Evolutionary conservation across 805 yeast species (phyloP).

Genomic region (Suhomyces canberraensis): DNA sequence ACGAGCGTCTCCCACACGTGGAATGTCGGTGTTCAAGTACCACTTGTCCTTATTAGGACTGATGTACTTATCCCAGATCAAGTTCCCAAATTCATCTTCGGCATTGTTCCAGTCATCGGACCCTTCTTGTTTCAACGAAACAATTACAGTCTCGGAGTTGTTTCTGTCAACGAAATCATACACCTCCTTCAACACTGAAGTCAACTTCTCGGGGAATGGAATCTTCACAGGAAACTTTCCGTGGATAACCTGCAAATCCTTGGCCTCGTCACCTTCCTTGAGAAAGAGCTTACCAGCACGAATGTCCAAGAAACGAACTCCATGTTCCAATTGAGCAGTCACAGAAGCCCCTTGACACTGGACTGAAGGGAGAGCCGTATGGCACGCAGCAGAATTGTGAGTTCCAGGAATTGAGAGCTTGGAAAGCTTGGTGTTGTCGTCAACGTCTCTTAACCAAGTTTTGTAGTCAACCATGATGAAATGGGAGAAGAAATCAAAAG

Average conservation of each 20-base stretch:
- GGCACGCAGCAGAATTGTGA: constrained; percentile 77
- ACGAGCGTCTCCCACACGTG: constrained; percentile 57
- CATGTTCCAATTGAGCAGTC: constrained; percentile 61
- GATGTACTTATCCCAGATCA: constrained; percentile 57
- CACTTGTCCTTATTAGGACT: constrained; percentile 50
- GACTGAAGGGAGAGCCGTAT: constrained; percentile 69
- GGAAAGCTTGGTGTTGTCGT: constrained; percentile 50
- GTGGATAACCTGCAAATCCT: constrained; percentile 64
- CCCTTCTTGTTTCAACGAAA: constrained; percentile 75
- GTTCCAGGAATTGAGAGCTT: constrained; percentile 74
- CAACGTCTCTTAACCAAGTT: constrained; percentile 54
- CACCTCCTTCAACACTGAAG: constrained; percentile 52
- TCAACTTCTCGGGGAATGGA: constrained; percentile 52
- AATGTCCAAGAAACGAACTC: constrained; percentile 73
- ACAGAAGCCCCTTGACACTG: constrained; percentile 68
- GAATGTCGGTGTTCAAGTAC: constrained; percentile 56
- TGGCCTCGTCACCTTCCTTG: constrained; percentile 46
- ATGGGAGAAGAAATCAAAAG: not conserved
- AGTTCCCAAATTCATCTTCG: constrained; percentile 60
- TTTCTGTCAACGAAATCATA: constrained; percentile 53
- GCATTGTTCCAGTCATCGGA: constrained; percentile 60
- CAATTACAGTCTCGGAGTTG: constrained; percentile 57
- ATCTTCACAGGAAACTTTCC: constrained; percentile 73
- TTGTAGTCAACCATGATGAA: constrained; percentile 38
- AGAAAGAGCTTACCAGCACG: constrained; percentile 59